Evolutionary conservation across 1,284 basidiomycete species (phyloP).

Genomic region (Cutaneotrichosporon arboriforme): DNA sequence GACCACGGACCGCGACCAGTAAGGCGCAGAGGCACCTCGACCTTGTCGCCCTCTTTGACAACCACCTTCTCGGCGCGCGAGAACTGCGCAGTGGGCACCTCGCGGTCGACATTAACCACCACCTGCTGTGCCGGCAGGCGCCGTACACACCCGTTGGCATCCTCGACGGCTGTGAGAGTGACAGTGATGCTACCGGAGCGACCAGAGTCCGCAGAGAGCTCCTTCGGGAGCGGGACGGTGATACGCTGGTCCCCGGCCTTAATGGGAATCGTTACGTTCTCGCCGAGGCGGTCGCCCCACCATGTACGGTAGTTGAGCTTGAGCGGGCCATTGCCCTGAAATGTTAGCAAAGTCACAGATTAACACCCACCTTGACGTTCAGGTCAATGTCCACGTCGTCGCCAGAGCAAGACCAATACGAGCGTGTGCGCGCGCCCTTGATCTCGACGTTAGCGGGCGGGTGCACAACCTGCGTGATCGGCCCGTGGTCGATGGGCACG

Average conservation of each 20-base stretch:
- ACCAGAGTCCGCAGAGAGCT: conserved; percentile 24
- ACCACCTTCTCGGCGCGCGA: conserved; percentile 55
- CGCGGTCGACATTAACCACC: conserved; percentile 79
- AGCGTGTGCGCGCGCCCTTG: conserved; percentile 50
- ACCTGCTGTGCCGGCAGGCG: conserved; percentile 70
- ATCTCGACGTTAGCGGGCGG: conserved; percentile 76
- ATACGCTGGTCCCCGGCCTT: conserved; percentile 51
- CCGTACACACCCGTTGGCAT: conserved; percentile 80
- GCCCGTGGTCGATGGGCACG: conserved; percentile 62
- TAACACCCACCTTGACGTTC: conserved; percentile 58
- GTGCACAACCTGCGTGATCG: conserved; percentile 79
- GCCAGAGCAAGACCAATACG: conserved; percentile 60
- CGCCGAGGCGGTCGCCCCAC: conserved; percentile 50
- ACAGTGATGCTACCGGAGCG: conserved; percentile 35
- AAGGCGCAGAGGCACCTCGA: conserved; percentile 68
- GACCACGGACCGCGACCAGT: conserved; percentile 88
- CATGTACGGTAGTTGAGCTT: conserved; percentile 73
- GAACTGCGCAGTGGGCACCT: conserved; percentile 84
- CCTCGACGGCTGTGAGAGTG: conserved; percentile 64
- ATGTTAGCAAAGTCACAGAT: conserved; percentile 25
- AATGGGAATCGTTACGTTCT: conserved; percentile 60
- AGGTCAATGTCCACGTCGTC: conserved; percentile 67
- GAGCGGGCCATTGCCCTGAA: conserved; percentile 82
- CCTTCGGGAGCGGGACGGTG: conserved; percentile 31
- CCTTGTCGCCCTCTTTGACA: conserved; percentile 70